These are phyloP conservation scores for Paracoccidioides lutzii DNA, from an alignment of 2,329 filamentous ascomycete species.

Conservation along the genomic window DNA sequence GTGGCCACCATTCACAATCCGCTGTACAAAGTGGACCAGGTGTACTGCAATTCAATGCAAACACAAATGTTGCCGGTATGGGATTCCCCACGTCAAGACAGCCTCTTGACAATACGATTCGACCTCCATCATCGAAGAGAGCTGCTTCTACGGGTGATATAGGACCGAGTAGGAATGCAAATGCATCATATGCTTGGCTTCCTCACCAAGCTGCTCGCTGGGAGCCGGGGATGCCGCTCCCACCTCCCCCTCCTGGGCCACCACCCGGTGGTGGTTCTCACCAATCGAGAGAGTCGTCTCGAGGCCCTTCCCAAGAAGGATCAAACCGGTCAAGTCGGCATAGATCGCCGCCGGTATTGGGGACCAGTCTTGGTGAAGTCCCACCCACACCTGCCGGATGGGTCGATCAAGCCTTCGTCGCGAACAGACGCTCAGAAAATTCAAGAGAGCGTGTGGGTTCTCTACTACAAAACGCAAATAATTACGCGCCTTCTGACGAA, in stretches of 20 bases:
- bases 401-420: constrained; percentile 22
- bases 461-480: background rate
- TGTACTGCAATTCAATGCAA: background rate
- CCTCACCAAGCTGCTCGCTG: constrained; percentile 19
- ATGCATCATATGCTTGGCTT: constrained; percentile 17
- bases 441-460: background rate
- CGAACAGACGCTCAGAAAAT: background rate
- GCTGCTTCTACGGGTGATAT: constrained; percentile 34
- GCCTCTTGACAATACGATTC: constrained; percentile 8
- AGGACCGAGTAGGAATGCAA: constrained; percentile 24
- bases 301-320: background rate
- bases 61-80: background rate
- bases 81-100: constrained; percentile 1
- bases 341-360: constrained; percentile 24
- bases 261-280: constrained; percentile 21
- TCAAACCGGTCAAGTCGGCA: constrained; percentile 13
- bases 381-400: constrained; percentile 35
- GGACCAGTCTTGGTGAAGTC: constrained; percentile 29
- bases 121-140: constrained; percentile 30
- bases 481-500: constrained; percentile 6
- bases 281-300: background rate
- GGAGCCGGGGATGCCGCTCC: constrained; percentile 35
- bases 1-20: background rate
- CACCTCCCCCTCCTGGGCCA: constrained; percentile 35
- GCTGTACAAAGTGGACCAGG: background rate